These are phyloP conservation scores for Zasmidium cellare DNA, from an alignment of 2,329 filamentous ascomycete genomes.

Conservation along the genomic window DNA sequence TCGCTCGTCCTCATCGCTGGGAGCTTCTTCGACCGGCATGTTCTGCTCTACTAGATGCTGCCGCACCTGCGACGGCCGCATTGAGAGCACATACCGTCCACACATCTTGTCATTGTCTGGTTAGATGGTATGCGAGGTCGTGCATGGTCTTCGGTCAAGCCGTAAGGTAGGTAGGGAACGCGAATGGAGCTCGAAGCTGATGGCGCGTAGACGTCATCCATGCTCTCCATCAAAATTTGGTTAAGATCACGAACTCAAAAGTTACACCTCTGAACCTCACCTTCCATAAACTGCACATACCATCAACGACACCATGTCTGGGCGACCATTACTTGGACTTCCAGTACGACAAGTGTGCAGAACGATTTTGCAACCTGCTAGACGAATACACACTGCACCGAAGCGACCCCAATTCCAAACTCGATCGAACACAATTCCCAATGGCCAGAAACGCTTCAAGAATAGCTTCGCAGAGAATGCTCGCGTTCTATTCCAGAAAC, in stretches of 20 bases:
- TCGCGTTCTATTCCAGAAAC: slow-evolving; percentile 37
- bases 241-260: neutral
- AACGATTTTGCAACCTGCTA: slow-evolving; percentile 7
- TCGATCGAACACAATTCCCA: slow-evolving; percentile 8
- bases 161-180: neutral
- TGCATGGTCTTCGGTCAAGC: no score
- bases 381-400: slow-evolving; percentile 19
- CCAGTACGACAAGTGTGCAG: slow-evolving; percentile 20
- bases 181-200: neutral
- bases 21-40: slow-evolving; percentile 64
- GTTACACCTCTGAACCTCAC: neutral
- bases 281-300: neutral
- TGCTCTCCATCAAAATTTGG: neutral
- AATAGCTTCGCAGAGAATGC: slow-evolving; percentile 28
- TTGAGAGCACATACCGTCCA: slow-evolving; percentile 62
- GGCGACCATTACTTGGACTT: slow-evolving; percentile 30
- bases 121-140: no score
- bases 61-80: slow-evolving; percentile 71
- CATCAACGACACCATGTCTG: slow-evolving; percentile 35
- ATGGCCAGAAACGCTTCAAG: slow-evolving; percentile 21
- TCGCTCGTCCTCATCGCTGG: slow-evolving; percentile 72
- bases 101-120: slow-evolving; percentile 54
- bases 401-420: slow-evolving; percentile 8
- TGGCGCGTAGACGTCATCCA: neutral
- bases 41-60: slow-evolving; percentile 70